These are phyloP conservation scores for Jimgerdemannia flammicorona DNA, from an alignment of 192 early-diverging fungal genomes.

Conservation along the genomic window DNA sequence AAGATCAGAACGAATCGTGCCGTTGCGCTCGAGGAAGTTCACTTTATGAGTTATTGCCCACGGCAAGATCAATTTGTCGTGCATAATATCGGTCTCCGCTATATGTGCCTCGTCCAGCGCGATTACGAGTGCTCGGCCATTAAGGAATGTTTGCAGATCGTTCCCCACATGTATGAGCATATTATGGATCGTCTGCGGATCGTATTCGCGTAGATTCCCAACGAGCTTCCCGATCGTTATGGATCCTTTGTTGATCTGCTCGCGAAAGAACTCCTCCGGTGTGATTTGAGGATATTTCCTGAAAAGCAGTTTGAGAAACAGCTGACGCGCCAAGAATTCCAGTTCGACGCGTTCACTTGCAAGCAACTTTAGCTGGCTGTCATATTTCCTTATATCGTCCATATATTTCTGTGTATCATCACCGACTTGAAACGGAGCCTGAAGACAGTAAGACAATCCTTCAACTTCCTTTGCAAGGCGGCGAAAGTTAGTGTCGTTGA, in stretches of 20 bases:
- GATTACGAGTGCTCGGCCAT: not conserved
- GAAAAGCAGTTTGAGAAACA: constrained; percentile 24
- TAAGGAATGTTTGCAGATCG: constrained; percentile 8
- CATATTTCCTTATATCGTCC: not conserved
- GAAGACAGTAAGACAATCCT: too few species aligned
- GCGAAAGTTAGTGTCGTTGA: too few species aligned
- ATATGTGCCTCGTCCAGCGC: not conserved
- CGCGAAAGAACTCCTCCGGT: constrained; percentile 24
- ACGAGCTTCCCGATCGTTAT: constrained; percentile 16
- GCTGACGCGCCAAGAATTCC: constrained; percentile 26
- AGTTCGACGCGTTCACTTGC: constrained; percentile 20
- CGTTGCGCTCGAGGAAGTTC: too few species aligned
- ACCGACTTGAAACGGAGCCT: not conserved
- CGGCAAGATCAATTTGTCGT: too few species aligned
- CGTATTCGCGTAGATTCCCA: constrained; percentile 8
- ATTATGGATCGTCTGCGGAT: constrained; percentile 4
- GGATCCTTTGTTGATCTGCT: constrained; percentile 16
- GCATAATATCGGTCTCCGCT: too few species aligned
- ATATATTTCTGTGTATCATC: not conserved
- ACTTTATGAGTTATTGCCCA: too few species aligned
- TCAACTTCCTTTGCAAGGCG: too few species aligned
- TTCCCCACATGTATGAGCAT: constrained; percentile 9
- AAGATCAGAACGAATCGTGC: too few species aligned
- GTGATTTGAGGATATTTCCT: constrained; percentile 11
- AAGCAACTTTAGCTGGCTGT: not conserved